These are phyloP conservation scores for Magnusiomyces tetraspermus DNA, from an alignment of 1,139 yeast species.

Conservation along the genomic window DNA sequence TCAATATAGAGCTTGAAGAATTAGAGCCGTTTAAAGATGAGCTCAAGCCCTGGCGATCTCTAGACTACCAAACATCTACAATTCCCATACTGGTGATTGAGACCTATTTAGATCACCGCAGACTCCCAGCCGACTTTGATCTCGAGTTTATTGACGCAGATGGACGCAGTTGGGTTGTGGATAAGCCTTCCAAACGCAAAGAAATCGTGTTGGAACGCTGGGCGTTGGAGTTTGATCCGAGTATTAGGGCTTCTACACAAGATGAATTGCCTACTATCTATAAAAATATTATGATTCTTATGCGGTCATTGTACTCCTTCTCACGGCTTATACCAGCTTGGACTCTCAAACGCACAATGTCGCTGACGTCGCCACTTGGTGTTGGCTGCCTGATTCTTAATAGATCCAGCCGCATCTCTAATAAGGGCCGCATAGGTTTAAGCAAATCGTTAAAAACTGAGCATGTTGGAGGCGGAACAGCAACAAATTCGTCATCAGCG, in stretches of 20 bases:
- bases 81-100: slow-evolving; percentile 81
- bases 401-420: slow-evolving; percentile 67
- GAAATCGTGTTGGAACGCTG: slow-evolving; percentile 90
- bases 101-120: slow-evolving; percentile 64
- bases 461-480: too few species aligned
- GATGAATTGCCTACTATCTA: slow-evolving; percentile 49
- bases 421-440: slow-evolving; percentile 78
- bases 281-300: slow-evolving; percentile 62
- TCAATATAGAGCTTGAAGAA: slow-evolving; percentile 52
- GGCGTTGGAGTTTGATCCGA: slow-evolving; percentile 72
- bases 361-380: slow-evolving; percentile 31
- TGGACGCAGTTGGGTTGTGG: slow-evolving; percentile 43
- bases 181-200: slow-evolving; percentile 46
- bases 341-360: slow-evolving; percentile 40
- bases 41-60: slow-evolving; percentile 49
- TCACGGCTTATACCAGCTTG: slow-evolving; percentile 64
- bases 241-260: slow-evolving; percentile 38
- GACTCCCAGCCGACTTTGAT: slow-evolving; percentile 49
- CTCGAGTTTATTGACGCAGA: slow-evolving; percentile 39
- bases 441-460: slow-evolving; percentile 51
- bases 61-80: slow-evolving; percentile 22
- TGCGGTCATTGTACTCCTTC: slow-evolving; percentile 64
- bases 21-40: slow-evolving; percentile 45
- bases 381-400: slow-evolving; percentile 60
- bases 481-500: too few species aligned